Base-by-base conservation (phyloP, 352 stramenopile species). In the Phytophthora megakarya region DNA sequence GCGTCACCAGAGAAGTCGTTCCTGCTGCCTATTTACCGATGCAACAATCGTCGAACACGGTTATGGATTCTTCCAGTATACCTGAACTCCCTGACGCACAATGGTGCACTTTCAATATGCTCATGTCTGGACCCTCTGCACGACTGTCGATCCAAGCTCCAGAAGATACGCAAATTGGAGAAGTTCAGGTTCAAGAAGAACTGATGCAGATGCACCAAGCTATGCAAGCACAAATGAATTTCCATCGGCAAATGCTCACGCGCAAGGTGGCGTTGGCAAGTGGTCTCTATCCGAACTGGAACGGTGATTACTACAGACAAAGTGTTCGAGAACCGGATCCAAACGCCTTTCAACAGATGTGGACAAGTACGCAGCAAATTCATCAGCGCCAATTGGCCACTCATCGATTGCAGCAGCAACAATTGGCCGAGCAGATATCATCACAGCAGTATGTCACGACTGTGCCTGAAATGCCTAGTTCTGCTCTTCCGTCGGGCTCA, bases 161-260 rank as follows among this genome's bases (percentile, higher is more conserved):
- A 33, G 33, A 51, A 35, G 37, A 51, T 10, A 15, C 19, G 12
- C 10, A 40, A 15, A 58, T 35, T 15, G 5, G 8, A 3, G 18
- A 50, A 37, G 19, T 42, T 7, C 49, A 26, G 45, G 48, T 33
- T 13, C 47, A 70, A 52, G 47, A 57, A 2, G 76, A 88, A 26
- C 52, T 92, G 21, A 80, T 90, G 49, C 84, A 88, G 63, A 92
- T 92, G 83, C 74, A 91, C 37, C 47, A 86, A 67, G 76, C 80
- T 7, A 92, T 94, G 81, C 82, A 92, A 55, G 79, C 81, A 50
- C 86, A 94, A 40, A 92, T 92, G 81, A 90, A 82, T 45, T 62
- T 92, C 28, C 83, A 93, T 65, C 82, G 81, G 0, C 81, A 92
- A 66, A 93, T 92, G 85, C 78, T 90, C n/a, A 85, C 70, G 46